Percentiles rank a stretch among this genome's conserved stretches.
These are phyloP conservation scores for Penicillium sp. DNA, from an alignment of 2,329 filamentous ascomycete genomes.

Conservation along the genomic window DNA sequence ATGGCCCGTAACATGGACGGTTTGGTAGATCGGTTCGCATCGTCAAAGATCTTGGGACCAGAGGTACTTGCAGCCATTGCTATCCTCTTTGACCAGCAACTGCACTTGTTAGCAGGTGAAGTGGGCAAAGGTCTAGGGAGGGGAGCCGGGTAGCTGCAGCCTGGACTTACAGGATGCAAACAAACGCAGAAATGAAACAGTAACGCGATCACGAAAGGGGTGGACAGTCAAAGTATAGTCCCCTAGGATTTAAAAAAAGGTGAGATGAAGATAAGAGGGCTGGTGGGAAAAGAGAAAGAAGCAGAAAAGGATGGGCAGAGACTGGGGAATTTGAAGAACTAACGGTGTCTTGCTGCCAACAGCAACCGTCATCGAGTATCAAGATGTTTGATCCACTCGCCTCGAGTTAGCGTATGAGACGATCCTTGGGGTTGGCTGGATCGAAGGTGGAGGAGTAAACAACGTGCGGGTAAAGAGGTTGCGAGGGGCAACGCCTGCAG, in stretches of 20 bases:
- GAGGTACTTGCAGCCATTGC: conserved; percentile 35
- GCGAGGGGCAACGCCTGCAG: conserved; percentile 32
- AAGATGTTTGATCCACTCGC: conserved; percentile 19
- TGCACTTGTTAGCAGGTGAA: conserved; percentile 15
- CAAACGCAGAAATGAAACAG: conserved; percentile 15
- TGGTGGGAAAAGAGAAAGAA: conserved; percentile 16
- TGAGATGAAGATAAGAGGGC: conserved; percentile 4
- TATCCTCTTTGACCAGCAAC: conserved; percentile 33
- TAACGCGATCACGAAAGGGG: conserved; percentile 14
- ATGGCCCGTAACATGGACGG: conserved; percentile 53
- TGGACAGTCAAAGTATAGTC: background rate
- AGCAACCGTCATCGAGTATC: conserved; percentile 28
- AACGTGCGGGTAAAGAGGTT: conserved; percentile 30
- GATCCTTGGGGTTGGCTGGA: conserved; percentile 28
- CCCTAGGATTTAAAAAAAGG: conserved; percentile 3
- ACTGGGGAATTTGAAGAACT: conserved; percentile 30
- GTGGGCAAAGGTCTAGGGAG: background rate
- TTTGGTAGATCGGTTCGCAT: conserved; percentile 35
- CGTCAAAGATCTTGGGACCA: conserved; percentile 37
- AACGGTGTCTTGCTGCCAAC: conserved; percentile 17
- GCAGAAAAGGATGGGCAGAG: conserved; percentile 15
- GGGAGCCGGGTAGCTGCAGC: conserved; percentile 18
- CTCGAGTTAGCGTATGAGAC: conserved; percentile 19
- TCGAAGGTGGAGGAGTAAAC: conserved; percentile 32
- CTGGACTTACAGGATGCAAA: conserved; percentile 21